phyloP scores from a whole-genome alignment of 2,329 filamentous ascomycete species.

The Talaromyces pinophilus region DNA sequence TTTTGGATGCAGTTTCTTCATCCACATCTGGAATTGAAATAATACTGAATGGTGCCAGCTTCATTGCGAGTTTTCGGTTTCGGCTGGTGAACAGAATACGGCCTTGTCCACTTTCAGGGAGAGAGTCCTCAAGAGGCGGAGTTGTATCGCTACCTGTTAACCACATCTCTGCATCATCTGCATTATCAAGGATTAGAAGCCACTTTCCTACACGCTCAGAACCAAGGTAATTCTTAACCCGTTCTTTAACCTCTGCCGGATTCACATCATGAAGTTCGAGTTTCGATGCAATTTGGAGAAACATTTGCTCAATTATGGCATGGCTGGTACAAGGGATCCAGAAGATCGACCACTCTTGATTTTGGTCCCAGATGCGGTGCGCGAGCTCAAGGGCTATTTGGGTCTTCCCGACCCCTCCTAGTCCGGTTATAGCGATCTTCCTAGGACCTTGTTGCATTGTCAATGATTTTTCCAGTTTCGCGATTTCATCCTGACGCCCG shows the following conservation, averaged over 20 bases:
- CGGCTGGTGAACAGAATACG: slow-evolving; percentile 34
- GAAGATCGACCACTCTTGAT: background rate
- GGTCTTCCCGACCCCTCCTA: background rate
- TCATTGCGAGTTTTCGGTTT: slow-evolving; percentile 23
- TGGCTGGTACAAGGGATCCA: background rate
- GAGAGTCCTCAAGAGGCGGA: slow-evolving; percentile 18
- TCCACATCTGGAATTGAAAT: slow-evolving; percentile 26
- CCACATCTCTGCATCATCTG: slow-evolving; percentile 24
- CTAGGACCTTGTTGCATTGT: background rate
- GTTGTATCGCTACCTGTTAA: background rate
- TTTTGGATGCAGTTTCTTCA: slow-evolving; percentile 16
- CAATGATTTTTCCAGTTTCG: slow-evolving; percentile 16
- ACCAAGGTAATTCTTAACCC: slow-evolving; percentile 23
- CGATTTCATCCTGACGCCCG: slow-evolving; percentile 23
- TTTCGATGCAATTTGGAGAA: slow-evolving; percentile 7
- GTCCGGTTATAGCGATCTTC: slow-evolving; percentile 14
- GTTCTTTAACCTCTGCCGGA: slow-evolving; percentile 23
- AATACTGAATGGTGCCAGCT: slow-evolving; percentile 27
- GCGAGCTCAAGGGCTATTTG: background rate
- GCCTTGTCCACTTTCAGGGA: slow-evolving; percentile 28
- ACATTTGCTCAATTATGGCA: slow-evolving; percentile 10
- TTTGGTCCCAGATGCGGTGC: background rate
- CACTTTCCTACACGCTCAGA: slow-evolving; percentile 23
- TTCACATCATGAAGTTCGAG: slow-evolving; percentile 25
- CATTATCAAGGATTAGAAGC: slow-evolving; percentile 32